Evolutionary conservation across 2,329 filamentous ascomycete species (phyloP).

Genomic region (Fusarium circinatum): DNA sequence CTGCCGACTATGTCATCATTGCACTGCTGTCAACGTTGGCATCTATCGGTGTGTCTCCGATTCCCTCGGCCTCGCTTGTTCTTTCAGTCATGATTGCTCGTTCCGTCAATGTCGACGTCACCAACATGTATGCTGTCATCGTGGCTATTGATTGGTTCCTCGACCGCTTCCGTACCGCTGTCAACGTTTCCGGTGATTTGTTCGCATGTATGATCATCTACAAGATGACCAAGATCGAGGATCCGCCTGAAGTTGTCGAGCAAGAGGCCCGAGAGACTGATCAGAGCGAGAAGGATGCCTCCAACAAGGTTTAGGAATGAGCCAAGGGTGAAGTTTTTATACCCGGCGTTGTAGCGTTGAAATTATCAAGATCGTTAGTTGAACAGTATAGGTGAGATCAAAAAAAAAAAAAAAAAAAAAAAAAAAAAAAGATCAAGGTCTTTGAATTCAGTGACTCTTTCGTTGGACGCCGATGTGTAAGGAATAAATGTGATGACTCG

Average conservation of each 20-base stretch:
- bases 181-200: slow-evolving; percentile 63
- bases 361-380: not conserved
- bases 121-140: slow-evolving; percentile 62
- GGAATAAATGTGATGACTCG: slow-evolving; percentile 2
- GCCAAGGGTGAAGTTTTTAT: not conserved
- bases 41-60: slow-evolving; percentile 64
- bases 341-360: slow-evolving; percentile 18
- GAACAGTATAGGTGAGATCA: no score
- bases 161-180: slow-evolving; percentile 64
- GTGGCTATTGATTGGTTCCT: slow-evolving; percentile 66
- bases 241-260: slow-evolving; percentile 32
- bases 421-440: not conserved
- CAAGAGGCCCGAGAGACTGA: slow-evolving; percentile 25
- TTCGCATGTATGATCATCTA: slow-evolving; percentile 46
- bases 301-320: slow-evolving; percentile 34
- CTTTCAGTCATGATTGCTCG: slow-evolving; percentile 62
- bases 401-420: no score
- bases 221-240: slow-evolving; percentile 42
- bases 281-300: slow-evolving; percentile 14
- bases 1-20: slow-evolving; percentile 60
- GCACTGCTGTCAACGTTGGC: slow-evolving; percentile 60
- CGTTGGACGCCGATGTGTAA: not conserved
- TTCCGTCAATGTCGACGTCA: slow-evolving; percentile 56
- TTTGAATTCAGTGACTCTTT: not conserved
- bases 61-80: slow-evolving; percentile 62